Conservation (phyloP, 805 yeast genomes). For the Torulaspora delbrueckii region DNA sequence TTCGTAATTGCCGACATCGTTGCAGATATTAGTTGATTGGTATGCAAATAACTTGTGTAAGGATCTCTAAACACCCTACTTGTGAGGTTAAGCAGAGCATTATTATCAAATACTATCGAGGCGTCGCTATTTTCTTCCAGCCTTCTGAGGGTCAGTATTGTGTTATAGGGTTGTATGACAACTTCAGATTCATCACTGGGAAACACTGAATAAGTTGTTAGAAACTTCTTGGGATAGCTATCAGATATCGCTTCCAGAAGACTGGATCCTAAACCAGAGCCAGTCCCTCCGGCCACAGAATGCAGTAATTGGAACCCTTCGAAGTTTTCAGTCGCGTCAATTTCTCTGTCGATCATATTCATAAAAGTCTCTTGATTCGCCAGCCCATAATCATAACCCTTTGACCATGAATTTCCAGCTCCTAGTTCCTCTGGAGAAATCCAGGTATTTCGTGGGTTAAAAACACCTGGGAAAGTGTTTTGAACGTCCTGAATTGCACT, state of each 20-base stretch:
- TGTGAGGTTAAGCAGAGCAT: slow-evolving; percentile 71
- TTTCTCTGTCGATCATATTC: slow-evolving; percentile 81
- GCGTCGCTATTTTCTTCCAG: slow-evolving; percentile 82
- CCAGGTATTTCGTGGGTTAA: slow-evolving; percentile 79
- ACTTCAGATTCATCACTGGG: slow-evolving; percentile 83
- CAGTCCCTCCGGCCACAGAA: slow-evolving; percentile 98
- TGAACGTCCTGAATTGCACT: slow-evolving; percentile 68
- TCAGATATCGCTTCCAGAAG: slow-evolving; percentile 75
- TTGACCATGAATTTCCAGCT: slow-evolving; percentile 95
- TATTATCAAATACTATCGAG: slow-evolving; percentile 86
- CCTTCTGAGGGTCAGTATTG: slow-evolving; percentile 74
- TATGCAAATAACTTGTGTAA: slow-evolving; percentile 66
- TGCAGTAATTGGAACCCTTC: slow-evolving; percentile 90
- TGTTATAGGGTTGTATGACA: slow-evolving; percentile 97
- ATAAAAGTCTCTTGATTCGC: slow-evolving; percentile 64
- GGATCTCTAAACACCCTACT: slow-evolving; percentile 51
- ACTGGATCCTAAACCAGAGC: slow-evolving; percentile 89
- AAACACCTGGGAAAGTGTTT: slow-evolving; percentile 52
- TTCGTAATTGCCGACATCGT: slow-evolving; percentile 82
- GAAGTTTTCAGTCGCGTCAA: slow-evolving; percentile 82
- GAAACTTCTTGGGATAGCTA: slow-evolving; percentile 72
- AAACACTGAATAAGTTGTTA: slow-evolving; percentile 82
- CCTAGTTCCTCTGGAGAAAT: slow-evolving; percentile 80
- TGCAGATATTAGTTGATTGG: slow-evolving; percentile 80
- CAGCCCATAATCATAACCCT: slow-evolving; percentile 76